These are phyloP conservation scores for Pythium brassicae DNA, from an alignment of 352 stramenopile species.

Conservation along the genomic window DNA sequence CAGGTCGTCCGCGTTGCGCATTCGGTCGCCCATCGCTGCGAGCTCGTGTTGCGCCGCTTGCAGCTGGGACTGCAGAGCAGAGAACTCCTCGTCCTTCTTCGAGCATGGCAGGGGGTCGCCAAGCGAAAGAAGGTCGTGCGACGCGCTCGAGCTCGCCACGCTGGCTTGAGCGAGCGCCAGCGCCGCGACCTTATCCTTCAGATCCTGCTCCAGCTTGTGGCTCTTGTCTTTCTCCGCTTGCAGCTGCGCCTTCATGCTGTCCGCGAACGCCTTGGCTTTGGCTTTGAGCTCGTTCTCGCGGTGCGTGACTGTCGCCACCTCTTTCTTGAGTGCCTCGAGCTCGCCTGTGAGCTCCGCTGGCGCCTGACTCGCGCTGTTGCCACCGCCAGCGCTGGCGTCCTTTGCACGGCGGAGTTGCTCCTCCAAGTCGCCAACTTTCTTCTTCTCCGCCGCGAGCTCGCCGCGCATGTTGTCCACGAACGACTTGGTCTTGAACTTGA, in stretches of 20 bases:
- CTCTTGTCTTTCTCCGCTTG: constrained; percentile 57
- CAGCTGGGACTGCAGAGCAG: constrained; percentile 30
- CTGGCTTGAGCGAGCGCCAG: constrained; percentile 22
- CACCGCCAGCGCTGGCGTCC: constrained; percentile 5
- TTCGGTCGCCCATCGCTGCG: constrained; percentile 22
- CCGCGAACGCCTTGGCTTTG: constrained; percentile 64
- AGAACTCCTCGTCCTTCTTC: constrained; percentile 30
- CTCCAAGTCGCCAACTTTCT: constrained; percentile 56
- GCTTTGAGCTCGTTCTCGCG: constrained; percentile 61
- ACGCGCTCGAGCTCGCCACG: constrained; percentile 8
- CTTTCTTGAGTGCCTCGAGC: constrained; percentile 41
- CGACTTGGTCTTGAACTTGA: constrained; percentile 83
- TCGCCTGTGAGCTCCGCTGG: constrained; percentile 11
- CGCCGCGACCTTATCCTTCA: constrained; percentile 38
- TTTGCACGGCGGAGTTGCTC: constrained; percentile 35
- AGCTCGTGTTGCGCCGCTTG: constrained; percentile 28
- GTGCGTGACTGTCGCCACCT: constrained; percentile 33
- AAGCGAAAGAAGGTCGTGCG: constrained; percentile 12
- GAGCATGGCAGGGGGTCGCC: constrained; percentile 13
- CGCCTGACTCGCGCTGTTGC: not conserved
- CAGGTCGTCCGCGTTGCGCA: constrained; percentile 28
- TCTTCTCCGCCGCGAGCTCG: constrained; percentile 58
- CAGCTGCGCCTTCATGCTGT: constrained; percentile 63
- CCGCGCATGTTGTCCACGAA: constrained; percentile 77
- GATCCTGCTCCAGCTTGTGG: constrained; percentile 38